Conservation (phyloP, 768 basidiomycete genomes). For the Cyclocybe aegerita region DNA sequence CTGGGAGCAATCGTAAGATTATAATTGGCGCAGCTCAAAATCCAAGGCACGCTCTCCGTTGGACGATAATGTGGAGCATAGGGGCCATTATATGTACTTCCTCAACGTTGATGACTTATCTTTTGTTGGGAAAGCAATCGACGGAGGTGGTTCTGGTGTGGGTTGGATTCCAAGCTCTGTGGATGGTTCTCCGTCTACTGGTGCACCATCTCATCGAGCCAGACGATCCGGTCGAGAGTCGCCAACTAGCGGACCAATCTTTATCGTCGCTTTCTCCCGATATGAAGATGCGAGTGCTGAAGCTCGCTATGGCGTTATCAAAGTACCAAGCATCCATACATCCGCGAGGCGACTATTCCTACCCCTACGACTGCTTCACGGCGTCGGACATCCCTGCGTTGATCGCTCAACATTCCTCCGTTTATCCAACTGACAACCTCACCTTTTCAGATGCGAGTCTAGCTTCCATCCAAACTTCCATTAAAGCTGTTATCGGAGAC, state of each 20-base stretch:
- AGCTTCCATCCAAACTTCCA: conserved; percentile 3
- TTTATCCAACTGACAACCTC: too few species aligned
- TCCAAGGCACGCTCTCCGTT: conserved; percentile 9
- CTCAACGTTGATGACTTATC: conserved; percentile 20
- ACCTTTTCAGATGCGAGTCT: too few species aligned
- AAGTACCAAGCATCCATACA: conserved; percentile 13
- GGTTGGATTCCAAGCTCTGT: conserved; percentile 22
- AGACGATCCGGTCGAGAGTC: conserved; percentile 5
- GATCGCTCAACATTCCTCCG: too few species aligned
- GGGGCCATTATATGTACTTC: conserved; percentile 18
- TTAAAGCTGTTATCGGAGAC: conserved; percentile 24
- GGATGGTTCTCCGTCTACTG: conserved; percentile 20
- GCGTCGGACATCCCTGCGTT: too few species aligned
- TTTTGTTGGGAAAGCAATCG: conserved; percentile 13
- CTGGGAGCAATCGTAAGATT: conserved; percentile 18
- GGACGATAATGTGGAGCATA: conserved; percentile 21
- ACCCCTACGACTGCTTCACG: not conserved
- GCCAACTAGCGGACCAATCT: conserved; percentile 5
- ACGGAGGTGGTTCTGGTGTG: conserved; percentile 16
- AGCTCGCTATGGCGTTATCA: conserved; percentile 13
- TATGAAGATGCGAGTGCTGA: conserved; percentile 17
- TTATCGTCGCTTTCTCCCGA: conserved; percentile 5
- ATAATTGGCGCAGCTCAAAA: conserved; percentile 20
- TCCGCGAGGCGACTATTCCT: conserved; percentile 17
- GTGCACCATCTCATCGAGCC: conserved; percentile 17